Conservation (phyloP, 257 asterid species). For the Haberlea rhodopensis region DNA sequence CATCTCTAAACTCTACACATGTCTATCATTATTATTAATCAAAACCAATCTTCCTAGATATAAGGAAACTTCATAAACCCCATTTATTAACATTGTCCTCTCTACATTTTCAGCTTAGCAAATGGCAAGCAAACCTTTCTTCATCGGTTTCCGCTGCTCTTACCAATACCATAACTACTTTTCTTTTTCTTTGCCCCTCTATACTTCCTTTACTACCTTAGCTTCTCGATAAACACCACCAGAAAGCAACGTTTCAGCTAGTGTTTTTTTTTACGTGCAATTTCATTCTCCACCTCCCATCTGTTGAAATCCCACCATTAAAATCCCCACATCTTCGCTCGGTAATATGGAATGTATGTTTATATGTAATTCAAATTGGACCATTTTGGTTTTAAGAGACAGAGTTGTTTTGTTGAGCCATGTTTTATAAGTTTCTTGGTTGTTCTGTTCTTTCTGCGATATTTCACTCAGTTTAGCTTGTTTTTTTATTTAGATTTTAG, state of each 20-base stretch:
- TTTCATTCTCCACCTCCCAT: conserved; percentile 31
- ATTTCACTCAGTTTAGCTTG: neutral
- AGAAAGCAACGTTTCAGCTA: conserved; percentile 24
- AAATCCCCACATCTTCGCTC: neutral
- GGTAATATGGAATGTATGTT: neutral
- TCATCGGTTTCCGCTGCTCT: conserved; percentile 31
- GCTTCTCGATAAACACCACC: conserved; percentile 47
- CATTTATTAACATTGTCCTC: conserved; percentile 15
- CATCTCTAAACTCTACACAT: neutral
- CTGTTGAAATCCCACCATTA: conserved; percentile 12
- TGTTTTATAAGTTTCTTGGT: conserved; percentile 8
- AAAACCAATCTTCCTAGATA: conserved; percentile 23
- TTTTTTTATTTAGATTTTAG: conserved; percentile 22
- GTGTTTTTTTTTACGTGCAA: conserved; percentile 23
- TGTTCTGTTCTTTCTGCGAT: neutral
- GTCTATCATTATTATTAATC: conserved; percentile 18
- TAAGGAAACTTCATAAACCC: conserved; percentile 23
- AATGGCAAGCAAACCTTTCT: conserved; percentile 25
- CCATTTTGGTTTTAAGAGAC: neutral
- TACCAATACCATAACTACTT: conserved; percentile 47
- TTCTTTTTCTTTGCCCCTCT: conserved; percentile 26
- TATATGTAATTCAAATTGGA: neutral
- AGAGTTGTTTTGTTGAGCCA: conserved; percentile 1
- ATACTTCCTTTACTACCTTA: conserved; percentile 45
- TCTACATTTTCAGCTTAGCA: conserved; percentile 1